These are phyloP conservation scores for Geosiphon pyriformis DNA, from an alignment of 192 early-diverging fungal species.

Conservation along the genomic window DNA sequence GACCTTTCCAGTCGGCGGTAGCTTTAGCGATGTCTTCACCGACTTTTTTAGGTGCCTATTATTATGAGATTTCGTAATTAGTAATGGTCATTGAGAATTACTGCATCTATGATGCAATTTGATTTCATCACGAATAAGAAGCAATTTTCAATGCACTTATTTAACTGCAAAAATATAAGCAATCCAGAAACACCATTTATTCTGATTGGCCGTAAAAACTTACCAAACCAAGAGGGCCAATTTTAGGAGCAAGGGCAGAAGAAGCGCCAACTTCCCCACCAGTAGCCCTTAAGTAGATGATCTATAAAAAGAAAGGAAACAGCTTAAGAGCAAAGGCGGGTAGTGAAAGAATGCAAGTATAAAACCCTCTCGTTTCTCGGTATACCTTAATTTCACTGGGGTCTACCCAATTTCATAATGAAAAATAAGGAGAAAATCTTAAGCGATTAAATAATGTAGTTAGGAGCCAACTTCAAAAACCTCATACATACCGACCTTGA, in stretches of 20 bases:
- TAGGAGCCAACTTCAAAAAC: no score
- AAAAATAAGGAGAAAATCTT: no score
- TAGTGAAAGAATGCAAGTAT: no score
- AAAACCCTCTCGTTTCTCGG: no score
- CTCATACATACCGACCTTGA: no score
- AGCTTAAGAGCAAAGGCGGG: conserved; percentile 5
- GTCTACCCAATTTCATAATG: not conserved
- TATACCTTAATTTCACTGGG: not conserved
- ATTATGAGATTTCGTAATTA: not conserved
- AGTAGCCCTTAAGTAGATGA: conserved; percentile 91
- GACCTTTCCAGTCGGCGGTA: conserved; percentile 98
- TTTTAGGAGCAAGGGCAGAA: conserved; percentile 97
- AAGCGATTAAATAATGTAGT: no score
- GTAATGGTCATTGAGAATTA: conserved; percentile 1
- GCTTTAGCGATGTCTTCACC: conserved; percentile 99
- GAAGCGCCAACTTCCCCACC: conserved; percentile 98
- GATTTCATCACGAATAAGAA: no score
- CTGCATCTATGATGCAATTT: no score
- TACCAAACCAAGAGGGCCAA: conserved; percentile 94
- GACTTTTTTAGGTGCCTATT: conserved; percentile 95
- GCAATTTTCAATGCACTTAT: no score
- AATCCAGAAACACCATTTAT: no score
- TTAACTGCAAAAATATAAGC: no score
- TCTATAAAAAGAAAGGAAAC: conserved; percentile 29
- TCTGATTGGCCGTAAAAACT: no score